These are phyloP conservation scores for Crithidia mellificae DNA, from an alignment of 208 protist species.

Conservation along the genomic window DNA sequence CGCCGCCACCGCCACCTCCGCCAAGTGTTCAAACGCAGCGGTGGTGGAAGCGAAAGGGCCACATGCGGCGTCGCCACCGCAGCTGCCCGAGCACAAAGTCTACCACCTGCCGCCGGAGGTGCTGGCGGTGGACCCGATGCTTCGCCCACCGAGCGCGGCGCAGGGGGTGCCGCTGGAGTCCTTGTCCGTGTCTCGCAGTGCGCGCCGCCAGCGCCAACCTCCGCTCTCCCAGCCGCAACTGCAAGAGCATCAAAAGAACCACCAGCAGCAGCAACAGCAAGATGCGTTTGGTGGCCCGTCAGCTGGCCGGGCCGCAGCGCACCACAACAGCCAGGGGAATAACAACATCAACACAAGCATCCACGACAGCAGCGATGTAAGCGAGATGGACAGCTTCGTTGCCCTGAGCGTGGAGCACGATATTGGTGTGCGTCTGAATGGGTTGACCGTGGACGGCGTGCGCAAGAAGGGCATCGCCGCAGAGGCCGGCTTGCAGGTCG, in stretches of 20 bases:
- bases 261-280: background rate
- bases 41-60: too few species aligned
- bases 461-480: conserved; percentile 21
- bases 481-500: conserved; percentile 31
- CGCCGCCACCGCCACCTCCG: background rate
- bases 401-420: conserved; percentile 7
- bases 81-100: conserved; percentile 3
- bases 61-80: background rate
- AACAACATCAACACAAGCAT: conserved; percentile 1
- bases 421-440: conserved; percentile 25
- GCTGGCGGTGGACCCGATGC: conserved; percentile 4
- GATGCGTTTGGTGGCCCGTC: background rate
- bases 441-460: conserved; percentile 14
- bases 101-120: conserved; percentile 19
- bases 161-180: background rate
- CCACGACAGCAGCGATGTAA: background rate
- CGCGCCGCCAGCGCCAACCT: background rate
- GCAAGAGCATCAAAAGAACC: conserved; percentile 1
- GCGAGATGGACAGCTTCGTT: background rate
- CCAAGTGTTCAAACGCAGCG: too few species aligned
- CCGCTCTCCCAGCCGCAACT: too few species aligned
- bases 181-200: conserved; percentile 8
- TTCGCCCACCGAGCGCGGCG: background rate
- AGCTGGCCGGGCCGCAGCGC: background rate
- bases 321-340: background rate